phyloP scores from a whole-genome alignment of 306 rosid species.

The Carpinus fangiana region DNA sequence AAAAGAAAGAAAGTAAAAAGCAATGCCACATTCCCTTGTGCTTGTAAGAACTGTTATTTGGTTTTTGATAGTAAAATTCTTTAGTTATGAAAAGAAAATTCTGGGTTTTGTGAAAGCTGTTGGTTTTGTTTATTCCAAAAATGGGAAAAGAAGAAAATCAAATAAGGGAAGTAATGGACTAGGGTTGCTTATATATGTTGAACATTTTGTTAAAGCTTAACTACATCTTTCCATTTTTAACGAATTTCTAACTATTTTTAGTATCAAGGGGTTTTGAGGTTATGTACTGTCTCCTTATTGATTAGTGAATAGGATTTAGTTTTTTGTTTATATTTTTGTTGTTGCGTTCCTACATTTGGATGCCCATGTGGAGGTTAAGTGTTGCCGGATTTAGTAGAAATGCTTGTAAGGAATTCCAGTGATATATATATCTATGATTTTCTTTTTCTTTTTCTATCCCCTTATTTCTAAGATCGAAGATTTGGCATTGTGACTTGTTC shows the following conservation, averaged over 20 bases:
- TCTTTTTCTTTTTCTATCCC: neutral
- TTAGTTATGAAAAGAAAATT: neutral
- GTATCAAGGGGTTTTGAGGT: neutral
- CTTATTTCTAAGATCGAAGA: neutral
- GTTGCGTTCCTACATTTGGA: neutral
- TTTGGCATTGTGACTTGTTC: neutral
- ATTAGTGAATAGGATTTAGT: neutral
- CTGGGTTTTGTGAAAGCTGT: neutral
- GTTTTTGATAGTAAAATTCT: neutral
- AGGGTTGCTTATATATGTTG: neutral
- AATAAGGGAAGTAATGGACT: neutral
- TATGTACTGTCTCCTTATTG: neutral
- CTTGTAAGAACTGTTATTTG: neutral
- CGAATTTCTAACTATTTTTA: neutral
- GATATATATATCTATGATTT: neutral
- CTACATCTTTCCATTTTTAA: neutral
- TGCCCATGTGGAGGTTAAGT: neutral
- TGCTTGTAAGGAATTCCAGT: neutral
- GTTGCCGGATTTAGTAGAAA: neutral
- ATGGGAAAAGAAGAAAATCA: neutral
- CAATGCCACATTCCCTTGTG: neutral
- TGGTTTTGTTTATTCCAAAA: neutral
- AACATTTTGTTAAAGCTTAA: neutral
- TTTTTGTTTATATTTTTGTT: neutral
- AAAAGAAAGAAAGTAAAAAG: neutral